Conservation (phyloP, 2,329 filamentous ascomycete species). For the Aspergillus chevalieri region DNA sequence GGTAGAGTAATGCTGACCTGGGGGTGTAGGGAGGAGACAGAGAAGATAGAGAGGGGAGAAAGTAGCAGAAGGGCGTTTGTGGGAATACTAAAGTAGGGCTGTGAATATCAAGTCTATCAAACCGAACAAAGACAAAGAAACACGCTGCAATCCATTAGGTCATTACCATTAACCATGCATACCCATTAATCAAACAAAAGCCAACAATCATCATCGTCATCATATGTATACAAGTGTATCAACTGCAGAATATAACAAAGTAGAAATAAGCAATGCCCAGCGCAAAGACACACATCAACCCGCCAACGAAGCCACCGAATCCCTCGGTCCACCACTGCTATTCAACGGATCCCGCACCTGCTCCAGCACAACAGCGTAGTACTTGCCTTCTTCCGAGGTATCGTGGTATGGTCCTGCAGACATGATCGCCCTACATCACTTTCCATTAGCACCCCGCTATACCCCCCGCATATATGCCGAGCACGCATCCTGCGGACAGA, state of each 20-base stretch:
- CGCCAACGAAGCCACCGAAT: not conserved
- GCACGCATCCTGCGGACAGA: not conserved
- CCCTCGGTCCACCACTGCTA: not conserved
- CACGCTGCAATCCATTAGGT: not conserved
- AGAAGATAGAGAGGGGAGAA: not conserved
- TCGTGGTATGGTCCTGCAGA: constrained; percentile 31
- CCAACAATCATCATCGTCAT: not conserved
- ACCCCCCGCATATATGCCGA: not conserved
- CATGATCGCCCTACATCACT: constrained; percentile 23
- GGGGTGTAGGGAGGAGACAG: not conserved
- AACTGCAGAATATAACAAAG: not conserved
- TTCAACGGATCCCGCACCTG: constrained; percentile 12
- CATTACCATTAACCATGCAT: not conserved
- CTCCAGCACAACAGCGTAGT: constrained; percentile 33
- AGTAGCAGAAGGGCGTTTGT: not conserved
- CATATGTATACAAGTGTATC: not conserved
- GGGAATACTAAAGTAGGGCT: not conserved
- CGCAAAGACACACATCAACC: not conserved
- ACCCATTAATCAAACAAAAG: not conserved
- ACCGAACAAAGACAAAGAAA: not conserved
- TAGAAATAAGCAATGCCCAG: not conserved
- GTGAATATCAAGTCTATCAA: too few relatives aligned
- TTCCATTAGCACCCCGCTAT: not conserved
- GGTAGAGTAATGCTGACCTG: not conserved
- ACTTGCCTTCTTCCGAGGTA: constrained; percentile 31